Evolutionary conservation across 1,139 yeast species (phyloP).

Genomic region (Debaryomyces coudertii): DNA sequence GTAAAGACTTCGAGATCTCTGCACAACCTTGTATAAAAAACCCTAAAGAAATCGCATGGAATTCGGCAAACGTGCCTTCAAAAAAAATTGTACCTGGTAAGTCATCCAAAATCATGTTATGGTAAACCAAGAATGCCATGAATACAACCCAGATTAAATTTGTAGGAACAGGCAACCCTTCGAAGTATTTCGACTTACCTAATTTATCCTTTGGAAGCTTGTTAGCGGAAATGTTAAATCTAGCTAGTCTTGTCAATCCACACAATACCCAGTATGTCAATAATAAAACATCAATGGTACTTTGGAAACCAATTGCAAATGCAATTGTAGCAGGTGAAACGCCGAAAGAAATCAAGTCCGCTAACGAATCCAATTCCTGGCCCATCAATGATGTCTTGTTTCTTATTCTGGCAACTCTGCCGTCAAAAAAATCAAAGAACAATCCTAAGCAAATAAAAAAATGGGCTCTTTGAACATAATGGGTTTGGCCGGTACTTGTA

Average conservation of each 20-base stretch:
- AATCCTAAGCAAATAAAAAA: conserved; percentile 85
- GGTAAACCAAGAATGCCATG: conserved; percentile 68
- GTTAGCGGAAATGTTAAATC: conserved; percentile 92
- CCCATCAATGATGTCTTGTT: conserved; percentile 94
- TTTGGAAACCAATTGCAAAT: conserved; percentile 84
- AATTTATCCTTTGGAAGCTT: conserved; percentile 85
- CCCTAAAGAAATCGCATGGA: conserved; percentile 69
- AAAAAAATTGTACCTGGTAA: conserved; percentile 71
- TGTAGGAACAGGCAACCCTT: conserved; percentile 95
- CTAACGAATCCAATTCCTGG: conserved; percentile 94
- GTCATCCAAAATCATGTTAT: conserved; percentile 46
- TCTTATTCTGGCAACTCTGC: conserved; percentile 93
- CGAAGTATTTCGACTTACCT: conserved; percentile 84
- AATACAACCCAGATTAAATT: conserved; percentile 71
- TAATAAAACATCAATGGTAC: conserved; percentile 76
- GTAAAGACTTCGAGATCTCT: conserved; percentile 87
- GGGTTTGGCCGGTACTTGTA: conserved; percentile 65
- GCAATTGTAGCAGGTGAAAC: conserved; percentile 94
- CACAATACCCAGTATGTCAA: conserved; percentile 87
- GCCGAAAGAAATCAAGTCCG: conserved; percentile 90
- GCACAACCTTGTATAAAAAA: conserved; percentile 85
- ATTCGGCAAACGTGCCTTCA: conserved; percentile 59
- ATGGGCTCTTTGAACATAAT: conserved; percentile 86
- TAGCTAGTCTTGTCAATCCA: conserved; percentile 90
- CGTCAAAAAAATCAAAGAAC: conserved; percentile 94